A percentile compares a stretch with the other conserved stretches of the same genome.
Conservation (phyloP, 164 flowering plant species). For the Liriodendron chinense region DNA sequence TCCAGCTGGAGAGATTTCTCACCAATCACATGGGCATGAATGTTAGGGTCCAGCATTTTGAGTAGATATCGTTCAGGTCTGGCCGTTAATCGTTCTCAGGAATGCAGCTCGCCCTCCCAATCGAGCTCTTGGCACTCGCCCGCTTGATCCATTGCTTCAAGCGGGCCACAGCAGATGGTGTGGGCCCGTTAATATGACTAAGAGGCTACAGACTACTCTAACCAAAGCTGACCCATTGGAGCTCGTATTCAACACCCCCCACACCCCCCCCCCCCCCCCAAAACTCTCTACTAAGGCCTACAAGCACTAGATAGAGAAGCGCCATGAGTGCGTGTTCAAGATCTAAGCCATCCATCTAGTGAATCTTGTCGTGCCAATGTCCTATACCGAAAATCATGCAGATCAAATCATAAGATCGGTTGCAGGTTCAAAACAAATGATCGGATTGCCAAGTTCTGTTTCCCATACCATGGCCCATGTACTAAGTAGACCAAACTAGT, state of each 20-base stretch:
- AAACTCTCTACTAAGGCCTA: not conserved
- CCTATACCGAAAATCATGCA: too few species aligned
- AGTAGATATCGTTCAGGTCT: not conserved
- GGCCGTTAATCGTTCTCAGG: not conserved
- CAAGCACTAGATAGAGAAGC: too few species aligned
- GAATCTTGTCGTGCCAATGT: too few species aligned
- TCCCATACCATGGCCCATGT: too few species aligned
- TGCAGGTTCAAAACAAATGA: too few species aligned
- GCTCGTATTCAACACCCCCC: not conserved
- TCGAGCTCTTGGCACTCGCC: not conserved
- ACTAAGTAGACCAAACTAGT: too few species aligned
- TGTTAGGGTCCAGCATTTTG: not conserved
- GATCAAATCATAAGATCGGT: too few species aligned
- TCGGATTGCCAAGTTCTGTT: too few species aligned
- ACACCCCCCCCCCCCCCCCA: too few species aligned
- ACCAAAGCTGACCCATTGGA: not conserved
- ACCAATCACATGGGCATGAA: not conserved
- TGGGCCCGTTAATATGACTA: not conserved
- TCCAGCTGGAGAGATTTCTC: conserved; percentile 31
- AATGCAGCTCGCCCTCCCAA: not conserved
- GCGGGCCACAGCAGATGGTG: not conserved
- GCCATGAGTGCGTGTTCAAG: too few species aligned
- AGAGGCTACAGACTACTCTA: not conserved
- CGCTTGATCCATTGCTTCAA: not conserved
- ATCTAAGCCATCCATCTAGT: too few species aligned